Percentiles rank a stretch among this genome's conserved stretches.
Evolutionary conservation across 306 rosid species (phyloP).

Genomic region (Chamaecrista fasciculata): DNA sequence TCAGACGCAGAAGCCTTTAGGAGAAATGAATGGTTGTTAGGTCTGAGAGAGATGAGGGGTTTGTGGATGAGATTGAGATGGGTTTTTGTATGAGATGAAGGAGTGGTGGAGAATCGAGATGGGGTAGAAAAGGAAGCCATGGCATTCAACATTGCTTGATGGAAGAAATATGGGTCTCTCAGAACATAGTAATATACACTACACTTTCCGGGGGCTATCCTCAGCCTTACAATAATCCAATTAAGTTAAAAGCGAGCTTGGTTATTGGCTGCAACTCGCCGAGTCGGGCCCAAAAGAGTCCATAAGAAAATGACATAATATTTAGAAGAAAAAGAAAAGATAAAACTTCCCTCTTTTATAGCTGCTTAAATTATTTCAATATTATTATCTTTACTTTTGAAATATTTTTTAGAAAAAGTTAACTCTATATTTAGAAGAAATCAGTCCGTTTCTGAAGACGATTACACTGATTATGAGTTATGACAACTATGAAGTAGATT

Average conservation of each 20-base stretch:
- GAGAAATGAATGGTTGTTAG: constrained; percentile 23
- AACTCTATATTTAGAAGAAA: no score
- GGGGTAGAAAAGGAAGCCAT: constrained; percentile 61
- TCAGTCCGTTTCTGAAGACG: no score
- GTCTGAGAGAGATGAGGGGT: constrained; percentile 35
- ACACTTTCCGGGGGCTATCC: constrained; percentile 25
- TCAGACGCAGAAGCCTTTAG: constrained; percentile 43
- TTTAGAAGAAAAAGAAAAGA: no score
- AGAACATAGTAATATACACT: constrained; percentile 25
- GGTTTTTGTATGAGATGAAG: constrained; percentile 36
- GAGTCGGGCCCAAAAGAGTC: no score
- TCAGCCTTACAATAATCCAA: constrained; percentile 8
- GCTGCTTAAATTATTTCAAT: no score
- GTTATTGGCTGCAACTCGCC: background rate
- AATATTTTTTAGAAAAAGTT: no score
- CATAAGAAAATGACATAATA: no score
- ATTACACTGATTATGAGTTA: no score
- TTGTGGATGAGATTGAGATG: constrained; percentile 28
- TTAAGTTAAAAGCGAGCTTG: no score
- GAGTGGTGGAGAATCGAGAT: constrained; percentile 35
- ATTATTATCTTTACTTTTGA: no score
- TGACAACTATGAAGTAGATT: no score
- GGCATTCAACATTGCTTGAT: constrained; percentile 29
- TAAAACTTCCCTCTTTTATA: no score
- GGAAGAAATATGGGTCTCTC: background rate